A percentile compares a stretch with the other conserved stretches of the same genome.
Evolutionary conservation across 768 basidiomycete species (phyloP).

Genomic region (Epithele typhae): DNA sequence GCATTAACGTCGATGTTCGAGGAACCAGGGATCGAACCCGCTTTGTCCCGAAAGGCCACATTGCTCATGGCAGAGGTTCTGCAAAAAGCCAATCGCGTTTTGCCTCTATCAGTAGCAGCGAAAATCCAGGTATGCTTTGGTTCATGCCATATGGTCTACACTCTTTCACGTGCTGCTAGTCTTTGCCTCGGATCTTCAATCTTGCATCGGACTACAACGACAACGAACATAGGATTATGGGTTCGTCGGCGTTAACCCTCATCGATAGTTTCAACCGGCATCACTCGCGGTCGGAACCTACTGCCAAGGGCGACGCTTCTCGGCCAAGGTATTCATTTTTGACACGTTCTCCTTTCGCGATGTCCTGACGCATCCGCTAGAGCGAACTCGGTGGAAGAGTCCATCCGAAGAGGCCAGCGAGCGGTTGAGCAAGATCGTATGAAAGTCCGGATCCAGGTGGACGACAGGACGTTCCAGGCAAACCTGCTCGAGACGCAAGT

Average conservation of each 20-base stretch:
- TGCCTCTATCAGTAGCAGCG: conserved; percentile 80
- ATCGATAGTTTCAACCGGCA: conserved; percentile 96
- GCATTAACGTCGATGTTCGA: conserved; percentile 83
- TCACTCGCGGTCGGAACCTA: conserved; percentile 62
- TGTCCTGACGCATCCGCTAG: conserved; percentile 28
- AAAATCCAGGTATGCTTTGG: conserved; percentile 63
- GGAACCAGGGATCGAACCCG: conserved; percentile 68
- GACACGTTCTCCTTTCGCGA: conserved; percentile 9
- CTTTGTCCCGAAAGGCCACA: conserved; percentile 84
- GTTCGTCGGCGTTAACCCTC: conserved; percentile 77
- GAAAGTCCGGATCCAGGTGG: conserved; percentile 90
- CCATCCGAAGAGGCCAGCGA: conserved; percentile 80
- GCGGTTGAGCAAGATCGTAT: conserved; percentile 89
- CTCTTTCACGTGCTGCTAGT: conserved; percentile 35
- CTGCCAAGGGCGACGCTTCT: conserved; percentile 36
- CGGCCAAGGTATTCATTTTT: conserved; percentile 78
- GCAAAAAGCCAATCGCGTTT: conserved; percentile 79
- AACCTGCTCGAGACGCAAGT: conserved; percentile 86
- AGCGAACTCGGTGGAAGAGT: conserved; percentile 82
- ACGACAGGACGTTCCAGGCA: conserved; percentile 87
- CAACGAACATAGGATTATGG: conserved; percentile 75
- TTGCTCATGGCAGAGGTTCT: conserved; percentile 88
- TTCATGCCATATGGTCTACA: neutral
- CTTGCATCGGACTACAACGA: conserved; percentile 80
- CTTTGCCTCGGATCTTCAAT: conserved; percentile 79